Conservation (phyloP, 1,284 basidiomycete genomes). For the Ganoderma lingzhi region DNA sequence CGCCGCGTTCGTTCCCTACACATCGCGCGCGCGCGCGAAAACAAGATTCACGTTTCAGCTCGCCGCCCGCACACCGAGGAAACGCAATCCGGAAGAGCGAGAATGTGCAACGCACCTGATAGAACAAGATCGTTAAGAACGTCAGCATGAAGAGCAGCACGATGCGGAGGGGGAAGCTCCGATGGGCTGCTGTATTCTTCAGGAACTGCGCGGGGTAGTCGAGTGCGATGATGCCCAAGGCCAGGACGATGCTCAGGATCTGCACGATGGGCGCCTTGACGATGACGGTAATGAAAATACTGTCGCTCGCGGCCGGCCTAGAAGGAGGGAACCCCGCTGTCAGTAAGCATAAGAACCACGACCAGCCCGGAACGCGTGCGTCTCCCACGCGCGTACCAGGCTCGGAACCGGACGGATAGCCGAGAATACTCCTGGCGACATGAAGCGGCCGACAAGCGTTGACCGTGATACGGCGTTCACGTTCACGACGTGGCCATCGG, state of each 20-base stretch:
- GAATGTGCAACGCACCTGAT: constrained; percentile 65
- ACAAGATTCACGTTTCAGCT: constrained; percentile 11
- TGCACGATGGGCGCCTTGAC: constrained; percentile 80
- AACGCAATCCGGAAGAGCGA: neutral
- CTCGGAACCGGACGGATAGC: neutral
- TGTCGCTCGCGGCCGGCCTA: constrained; percentile 71
- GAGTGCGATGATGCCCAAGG: constrained; percentile 63
- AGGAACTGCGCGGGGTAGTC: constrained; percentile 73
- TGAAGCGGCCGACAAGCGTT: neutral
- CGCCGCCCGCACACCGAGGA: neutral
- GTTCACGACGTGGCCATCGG: neutral
- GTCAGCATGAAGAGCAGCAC: constrained; percentile 72
- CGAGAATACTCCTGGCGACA: neutral
- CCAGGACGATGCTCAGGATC: constrained; percentile 68
- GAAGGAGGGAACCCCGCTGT: neutral
- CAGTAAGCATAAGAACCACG: constrained; percentile 4
- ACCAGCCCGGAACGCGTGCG: constrained; percentile 2
- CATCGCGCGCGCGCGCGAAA: neutral
- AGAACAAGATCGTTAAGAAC: constrained; percentile 74
- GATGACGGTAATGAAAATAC: constrained; percentile 74
- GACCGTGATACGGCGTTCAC: neutral
- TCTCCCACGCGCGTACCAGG: neutral
- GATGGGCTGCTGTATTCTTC: constrained; percentile 64
- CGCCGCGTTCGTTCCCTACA: constrained; percentile 78
- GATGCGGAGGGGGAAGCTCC: constrained; percentile 70